Evolutionary conservation across 192 early-diverging fungal genomes (phyloP), one percentile per base, ranked within the genome.

Genomic region (Backusella tarrabulga): DNA sequence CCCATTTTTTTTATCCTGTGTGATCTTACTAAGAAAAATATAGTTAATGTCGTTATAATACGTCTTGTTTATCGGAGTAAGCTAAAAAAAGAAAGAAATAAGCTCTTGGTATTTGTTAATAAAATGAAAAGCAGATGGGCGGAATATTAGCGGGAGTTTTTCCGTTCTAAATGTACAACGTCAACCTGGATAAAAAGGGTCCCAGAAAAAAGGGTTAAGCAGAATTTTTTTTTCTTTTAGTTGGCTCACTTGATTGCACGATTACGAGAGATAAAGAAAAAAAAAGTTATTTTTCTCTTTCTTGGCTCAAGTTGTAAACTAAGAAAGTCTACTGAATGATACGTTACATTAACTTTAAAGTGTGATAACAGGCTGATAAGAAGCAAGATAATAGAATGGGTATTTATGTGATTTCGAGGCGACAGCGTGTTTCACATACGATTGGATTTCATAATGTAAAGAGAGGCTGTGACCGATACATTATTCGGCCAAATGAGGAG

Each of bases 21-120:
- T 63, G 23, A 26, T 63, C 23, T 23, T 63, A 23, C 56, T 63
- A 63, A 63, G 56, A 63, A 29, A 60, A 63, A 63, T 26, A 29
- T 15, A 29, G 56, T 12, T 63, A 63, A 26, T 11, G 26, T 12
- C 46, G 8, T 29, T 23, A 63, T 26, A 9, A 63, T 63, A 63
- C 56, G 56, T 29, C 56, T 63, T 63, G 21, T 63, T 63, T 63
- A 63, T 63, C 56, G 56, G 56, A 63, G 56, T 63, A 29, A 63
- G 2, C n/a, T 8, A 23, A 56, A 26, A 26, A 29, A 12, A 11
- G 9, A 63, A 60, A 21, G 23, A 54, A 63, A 50, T 7, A 50
- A 63, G 9, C 56, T 12, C 26, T 23, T 63, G 11, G 9, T 14
- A 29, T 63, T 63, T 63, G 23, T 32, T 32, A 32, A 63, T 29